phyloP scores from a whole-genome alignment of 116 monocot species.

The Zostera marina region DNA sequence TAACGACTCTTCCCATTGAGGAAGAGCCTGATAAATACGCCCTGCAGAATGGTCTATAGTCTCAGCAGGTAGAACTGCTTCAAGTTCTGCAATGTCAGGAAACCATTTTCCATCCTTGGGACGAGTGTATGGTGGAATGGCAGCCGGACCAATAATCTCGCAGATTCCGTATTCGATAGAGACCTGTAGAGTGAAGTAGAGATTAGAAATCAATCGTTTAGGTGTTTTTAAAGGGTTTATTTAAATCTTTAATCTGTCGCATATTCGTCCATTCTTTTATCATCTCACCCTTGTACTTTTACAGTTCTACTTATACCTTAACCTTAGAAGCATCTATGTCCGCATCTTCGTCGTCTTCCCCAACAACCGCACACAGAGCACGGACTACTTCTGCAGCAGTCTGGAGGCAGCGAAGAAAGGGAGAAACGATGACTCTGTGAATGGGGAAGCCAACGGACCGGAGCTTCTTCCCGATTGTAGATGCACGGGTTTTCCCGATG shows the following conservation, averaged over 20 bases:
- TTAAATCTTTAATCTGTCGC: neutral
- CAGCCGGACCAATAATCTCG: constrained; percentile 31
- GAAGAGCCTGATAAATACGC: constrained; percentile 28
- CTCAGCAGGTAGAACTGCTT: constrained; percentile 35
- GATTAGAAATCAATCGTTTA: neutral
- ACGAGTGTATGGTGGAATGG: constrained; percentile 17
- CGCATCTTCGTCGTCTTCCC: constrained; percentile 15
- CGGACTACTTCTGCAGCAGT: constrained; percentile 52
- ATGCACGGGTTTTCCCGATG: constrained; percentile 51
- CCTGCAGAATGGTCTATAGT: constrained; percentile 51
- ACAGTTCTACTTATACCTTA: constrained; percentile 30
- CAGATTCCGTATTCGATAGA: constrained; percentile 78
- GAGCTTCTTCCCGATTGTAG: constrained; percentile 46
- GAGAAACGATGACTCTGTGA: constrained; percentile 68
- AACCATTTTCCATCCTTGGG: constrained; percentile 53
- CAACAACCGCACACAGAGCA: constrained; percentile 38
- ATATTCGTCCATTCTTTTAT: neutral
- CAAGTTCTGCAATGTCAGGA: constrained; percentile 51
- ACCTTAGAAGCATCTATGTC: constrained; percentile 45
- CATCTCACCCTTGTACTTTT: neutral
- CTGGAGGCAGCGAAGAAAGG: constrained; percentile 88
- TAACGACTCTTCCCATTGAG: constrained; percentile 45
- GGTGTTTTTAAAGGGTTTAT: neutral
- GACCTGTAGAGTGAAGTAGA: constrained; percentile 26
- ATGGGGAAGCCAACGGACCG: constrained; percentile 26